These are phyloP conservation scores for Scutellospora calospora DNA, from an alignment of 371 early-diverging fungal genomes.

Conservation along the genomic window DNA sequence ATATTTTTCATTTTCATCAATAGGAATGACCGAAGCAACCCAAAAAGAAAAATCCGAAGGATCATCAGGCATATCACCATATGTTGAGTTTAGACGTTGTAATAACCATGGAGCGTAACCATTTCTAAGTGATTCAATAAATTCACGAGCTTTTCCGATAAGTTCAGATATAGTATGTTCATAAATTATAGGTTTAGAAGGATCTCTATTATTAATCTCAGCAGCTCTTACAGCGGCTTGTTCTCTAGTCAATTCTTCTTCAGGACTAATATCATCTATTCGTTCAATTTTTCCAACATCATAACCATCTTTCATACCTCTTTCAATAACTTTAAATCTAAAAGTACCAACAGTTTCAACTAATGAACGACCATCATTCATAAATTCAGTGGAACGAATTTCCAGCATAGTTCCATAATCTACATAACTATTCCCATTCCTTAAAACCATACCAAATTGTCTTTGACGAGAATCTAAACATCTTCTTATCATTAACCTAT, in stretches of 20 bases:
- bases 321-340: constrained; percentile 53
- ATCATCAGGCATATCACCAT: constrained; percentile 57
- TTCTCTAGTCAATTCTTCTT: constrained; percentile 14
- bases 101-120: constrained; percentile 49
- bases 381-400: constrained; percentile 52
- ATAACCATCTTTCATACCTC: constrained; percentile 48
- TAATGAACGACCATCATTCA: constrained; percentile 58
- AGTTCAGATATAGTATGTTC: constrained; percentile 48
- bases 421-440: constrained; percentile 41
- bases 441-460: constrained; percentile 69
- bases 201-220: not conserved
- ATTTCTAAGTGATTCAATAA: constrained; percentile 50
- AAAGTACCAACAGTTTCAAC: constrained; percentile 58
- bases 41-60: constrained; percentile 64
- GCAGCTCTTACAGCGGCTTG: not conserved
- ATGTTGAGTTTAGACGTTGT: constrained; percentile 52
- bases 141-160: constrained; percentile 47
- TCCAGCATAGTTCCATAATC: constrained; percentile 62
- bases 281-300: constrained; percentile 55
- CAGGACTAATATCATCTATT: constrained; percentile 56
- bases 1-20: constrained; percentile 57
- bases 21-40: constrained; percentile 64
- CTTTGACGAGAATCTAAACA: constrained; percentile 60
- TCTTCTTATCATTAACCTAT: constrained; percentile 67
- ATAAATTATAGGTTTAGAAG: not conserved